Percentiles rank a stretch among this genome's conserved stretches.
These are phyloP conservation scores for Jackrogersella minutella DNA, from an alignment of 495 filamentous ascomycete species.

Conservation along the genomic window DNA sequence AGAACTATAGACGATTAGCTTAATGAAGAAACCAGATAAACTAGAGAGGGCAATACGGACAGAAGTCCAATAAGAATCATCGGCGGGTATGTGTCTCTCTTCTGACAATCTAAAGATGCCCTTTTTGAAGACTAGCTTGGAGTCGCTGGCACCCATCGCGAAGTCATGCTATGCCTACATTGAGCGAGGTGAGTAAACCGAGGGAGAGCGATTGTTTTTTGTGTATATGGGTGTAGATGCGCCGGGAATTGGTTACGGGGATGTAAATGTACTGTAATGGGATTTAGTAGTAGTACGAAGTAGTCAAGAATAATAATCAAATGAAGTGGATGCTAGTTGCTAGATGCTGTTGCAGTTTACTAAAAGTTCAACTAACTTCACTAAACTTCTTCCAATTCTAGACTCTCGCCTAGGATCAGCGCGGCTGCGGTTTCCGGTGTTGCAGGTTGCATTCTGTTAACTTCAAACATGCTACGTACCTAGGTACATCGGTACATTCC, in stretches of 20 bases:
- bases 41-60: conserved; percentile 59
- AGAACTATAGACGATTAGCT: conserved; percentile 71
- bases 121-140: conserved; percentile 98
- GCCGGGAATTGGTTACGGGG: not conserved
- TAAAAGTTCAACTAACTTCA: not conserved
- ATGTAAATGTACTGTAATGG: not conserved
- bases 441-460: conserved; percentile 8
- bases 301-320: too few relatives aligned
- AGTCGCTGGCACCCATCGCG: conserved; percentile 96
- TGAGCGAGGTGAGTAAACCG: conserved; percentile 19
- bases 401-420: conserved; percentile 9
- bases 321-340: too few relatives aligned
- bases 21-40: not conserved
- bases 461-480: conserved; percentile 5
- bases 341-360: not conserved
- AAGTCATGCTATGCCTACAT: conserved; percentile 43
- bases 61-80: conserved; percentile 93
- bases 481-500: not conserved
- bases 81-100: conserved; percentile 83
- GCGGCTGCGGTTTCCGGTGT: not conserved
- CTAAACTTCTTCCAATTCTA: conserved; percentile 1
- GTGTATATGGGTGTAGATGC: not conserved
- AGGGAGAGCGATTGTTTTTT: not conserved
- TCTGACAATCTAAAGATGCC: conserved; percentile 97
- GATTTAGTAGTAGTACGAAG: not conserved